Base-by-base conservation (phyloP, 306 rosid genomes). In the Ormosia semicastrata region DNA sequence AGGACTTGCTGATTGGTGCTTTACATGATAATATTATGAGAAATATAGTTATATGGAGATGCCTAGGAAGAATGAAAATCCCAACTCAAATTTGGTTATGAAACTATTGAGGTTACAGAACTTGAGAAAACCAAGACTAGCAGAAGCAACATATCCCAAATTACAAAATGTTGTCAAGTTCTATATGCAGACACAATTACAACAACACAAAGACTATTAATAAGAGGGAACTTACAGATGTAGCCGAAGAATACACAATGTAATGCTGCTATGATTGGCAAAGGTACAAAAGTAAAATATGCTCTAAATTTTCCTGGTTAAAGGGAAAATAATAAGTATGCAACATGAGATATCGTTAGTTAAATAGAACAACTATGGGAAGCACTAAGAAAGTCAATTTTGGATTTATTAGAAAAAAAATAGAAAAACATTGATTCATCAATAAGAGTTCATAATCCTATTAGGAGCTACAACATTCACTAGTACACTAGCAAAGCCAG, bases 81-180 rank as follows among this genome's bases (percentile, higher is more conserved):
- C 97, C 72, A 94, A 72, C 56, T 92, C 73, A 41, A 94, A 86
- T 59, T 92, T 91, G 17, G 97, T 89, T 87, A 94, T 83, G 85
- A 92, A 92, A 79, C 91, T 92, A 88, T 92, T 92, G 66, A 94
- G 83, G 86, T 92, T 94, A 52, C 94, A 90, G 81, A 92, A 94
- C 39, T 92, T 94, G 68, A 94, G 98, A 80, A 91, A 94, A 4
- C 93, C 90, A 66, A 94, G 92, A 6, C 92, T 94, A 1, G 91
- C 89, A 76, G 97, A 89, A 86, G 97, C 98, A 91, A 82, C 87
- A 86, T 1, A 71, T 17, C n/a, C 36, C 52, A 78, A 68, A 44
- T 59, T 36, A 7, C n/a, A 9, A 41, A 82, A 57, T 49, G 8
- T 7, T 18, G 53, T 57, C 17, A 82, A 37, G 49, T 54, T 73